These are phyloP conservation scores for Gryganskiella cystojenkinii DNA, from an alignment of 192 early-diverging fungal genomes.

Conservation along the genomic window DNA sequence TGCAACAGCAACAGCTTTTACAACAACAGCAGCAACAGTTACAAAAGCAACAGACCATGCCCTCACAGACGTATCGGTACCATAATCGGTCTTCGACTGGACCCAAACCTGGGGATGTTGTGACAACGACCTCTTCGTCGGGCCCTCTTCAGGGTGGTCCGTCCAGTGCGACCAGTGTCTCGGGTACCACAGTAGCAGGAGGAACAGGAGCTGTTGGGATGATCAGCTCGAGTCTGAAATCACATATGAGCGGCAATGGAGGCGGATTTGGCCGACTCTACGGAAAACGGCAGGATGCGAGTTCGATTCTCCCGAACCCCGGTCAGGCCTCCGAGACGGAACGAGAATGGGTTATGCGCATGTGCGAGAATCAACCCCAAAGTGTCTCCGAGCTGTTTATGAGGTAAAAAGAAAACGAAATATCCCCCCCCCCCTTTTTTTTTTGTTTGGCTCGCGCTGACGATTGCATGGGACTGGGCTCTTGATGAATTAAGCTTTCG, in stretches of 20 bases:
- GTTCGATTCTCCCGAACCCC: slow-evolving; percentile 55
- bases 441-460: background rate
- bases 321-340: slow-evolving; percentile 59
- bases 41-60: slow-evolving; percentile 34
- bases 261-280: slow-evolving; percentile 15
- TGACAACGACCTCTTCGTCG: too few species aligned
- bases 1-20: slow-evolving; percentile 23
- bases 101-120: background rate
- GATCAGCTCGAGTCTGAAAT: slow-evolving; percentile 34
- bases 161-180: too few species aligned
- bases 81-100: slow-evolving; percentile 48
- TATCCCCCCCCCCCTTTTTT: background rate
- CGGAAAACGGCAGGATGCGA: slow-evolving; percentile 42
- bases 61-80: slow-evolving; percentile 45
- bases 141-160: too few species aligned
- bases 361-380: slow-evolving; percentile 64
- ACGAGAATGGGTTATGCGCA: slow-evolving; percentile 61
- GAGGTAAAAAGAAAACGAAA: background rate
- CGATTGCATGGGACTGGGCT: background rate
- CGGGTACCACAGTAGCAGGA: background rate
- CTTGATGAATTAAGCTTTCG: background rate
- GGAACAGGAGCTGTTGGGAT: slow-evolving; percentile 11
- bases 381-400: slow-evolving; percentile 64
- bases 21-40: slow-evolving; percentile 27
- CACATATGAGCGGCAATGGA: slow-evolving; percentile 27